These are phyloP conservation scores for Strigomonas culicis DNA, from an alignment of 208 protist genomes.

Conservation along the genomic window DNA sequence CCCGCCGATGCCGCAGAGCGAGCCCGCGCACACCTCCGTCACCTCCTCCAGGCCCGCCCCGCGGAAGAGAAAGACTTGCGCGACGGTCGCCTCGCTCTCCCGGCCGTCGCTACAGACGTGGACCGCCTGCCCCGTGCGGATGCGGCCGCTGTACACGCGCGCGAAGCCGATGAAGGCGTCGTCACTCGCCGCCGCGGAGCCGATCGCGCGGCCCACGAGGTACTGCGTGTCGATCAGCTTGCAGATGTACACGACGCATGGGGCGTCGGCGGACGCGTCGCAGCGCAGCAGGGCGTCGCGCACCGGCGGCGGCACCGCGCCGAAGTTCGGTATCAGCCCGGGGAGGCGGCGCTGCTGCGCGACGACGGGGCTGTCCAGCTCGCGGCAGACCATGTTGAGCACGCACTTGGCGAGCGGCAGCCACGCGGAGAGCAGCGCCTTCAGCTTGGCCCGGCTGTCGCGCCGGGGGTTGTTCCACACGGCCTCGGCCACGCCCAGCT, in stretches of 20 bases:
- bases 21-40: conserved; percentile 69
- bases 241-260: conserved; percentile 81
- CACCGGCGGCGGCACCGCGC: conserved; percentile 24
- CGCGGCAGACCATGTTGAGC: conserved; percentile 77
- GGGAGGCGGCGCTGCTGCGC: conserved; percentile 77
- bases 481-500: conserved; percentile 62
- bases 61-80: conserved; percentile 91
- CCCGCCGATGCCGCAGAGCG: conserved; percentile 93
- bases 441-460: conserved; percentile 63
- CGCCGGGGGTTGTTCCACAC: conserved; percentile 77
- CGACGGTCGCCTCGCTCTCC: conserved; percentile 46
- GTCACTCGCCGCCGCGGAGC: conserved; percentile 39
- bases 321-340: conserved; percentile 65
- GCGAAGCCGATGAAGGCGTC: conserved; percentile 95
- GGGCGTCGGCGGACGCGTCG: conserved; percentile 49
- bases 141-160: conserved; percentile 94
- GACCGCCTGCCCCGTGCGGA: conserved; percentile 86
- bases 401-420: conserved; percentile 93
- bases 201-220: conserved; percentile 57
- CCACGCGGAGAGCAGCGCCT: conserved; percentile 90
- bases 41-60: conserved; percentile 92
- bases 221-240: conserved; percentile 87
- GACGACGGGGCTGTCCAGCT: conserved; percentile 85
- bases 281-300: conserved; percentile 55
- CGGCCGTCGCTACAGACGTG: conserved; percentile 80